phyloP scores from a whole-genome alignment of 139 green algal genomes.

The Micractinium sp. region DNA sequence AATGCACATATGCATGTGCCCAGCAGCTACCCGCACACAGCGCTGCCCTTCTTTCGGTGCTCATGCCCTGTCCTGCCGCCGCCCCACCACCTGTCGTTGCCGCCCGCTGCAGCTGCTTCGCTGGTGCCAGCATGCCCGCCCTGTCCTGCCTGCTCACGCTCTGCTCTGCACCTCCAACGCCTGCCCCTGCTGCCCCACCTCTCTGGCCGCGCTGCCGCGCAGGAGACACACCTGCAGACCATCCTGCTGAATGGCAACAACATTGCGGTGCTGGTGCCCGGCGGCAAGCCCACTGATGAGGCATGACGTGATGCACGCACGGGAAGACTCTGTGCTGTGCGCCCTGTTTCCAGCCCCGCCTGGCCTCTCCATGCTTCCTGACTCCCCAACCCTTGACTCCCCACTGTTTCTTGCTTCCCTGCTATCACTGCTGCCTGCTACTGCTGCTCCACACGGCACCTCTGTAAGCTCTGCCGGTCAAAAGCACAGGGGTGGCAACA shows the following conservation, averaged over 20 bases:
- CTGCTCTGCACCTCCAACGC: too few relatives aligned
- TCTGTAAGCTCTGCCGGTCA: too few relatives aligned
- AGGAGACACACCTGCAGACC: slow-evolving; percentile 86
- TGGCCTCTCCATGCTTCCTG: background rate
- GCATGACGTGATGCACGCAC: background rate
- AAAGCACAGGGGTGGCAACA: too few relatives aligned
- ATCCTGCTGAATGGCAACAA: slow-evolving; percentile 99
- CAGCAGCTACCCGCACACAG: too few relatives aligned
- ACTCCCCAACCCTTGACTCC: background rate
- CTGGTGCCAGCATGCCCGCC: background rate
- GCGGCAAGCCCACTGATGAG: slow-evolving; percentile 68
- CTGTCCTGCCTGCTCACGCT: background rate
- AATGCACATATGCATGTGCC: too few relatives aligned
- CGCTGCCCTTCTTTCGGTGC: too few relatives aligned
- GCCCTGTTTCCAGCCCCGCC: too few relatives aligned
- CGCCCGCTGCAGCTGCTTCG: background rate
- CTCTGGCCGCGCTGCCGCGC: background rate
- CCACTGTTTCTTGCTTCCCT: background rate
- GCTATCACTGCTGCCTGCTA: background rate
- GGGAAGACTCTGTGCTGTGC: too few relatives aligned
- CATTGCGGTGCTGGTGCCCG: slow-evolving; percentile 92
- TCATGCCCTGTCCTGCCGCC: too few relatives aligned
- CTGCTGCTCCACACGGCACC: too few relatives aligned
- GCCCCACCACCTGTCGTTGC: too few relatives aligned
- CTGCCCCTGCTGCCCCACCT: too few relatives aligned